Conservation (phyloP, 176 grass and related monocot genomes). For the Saccharum spontaneum region DNA sequence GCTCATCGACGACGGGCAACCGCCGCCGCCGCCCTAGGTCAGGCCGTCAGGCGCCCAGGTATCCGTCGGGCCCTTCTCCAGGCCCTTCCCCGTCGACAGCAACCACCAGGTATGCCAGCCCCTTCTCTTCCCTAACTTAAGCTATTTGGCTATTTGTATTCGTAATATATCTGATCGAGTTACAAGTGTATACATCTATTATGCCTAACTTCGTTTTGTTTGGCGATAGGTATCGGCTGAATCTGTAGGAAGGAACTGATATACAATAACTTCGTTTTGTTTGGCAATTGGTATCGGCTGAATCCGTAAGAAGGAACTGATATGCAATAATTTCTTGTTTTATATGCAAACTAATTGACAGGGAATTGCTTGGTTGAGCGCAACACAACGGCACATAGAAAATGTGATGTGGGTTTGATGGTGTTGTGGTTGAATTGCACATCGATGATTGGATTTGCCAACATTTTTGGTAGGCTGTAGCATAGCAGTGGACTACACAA, state of each 20-base stretch:
- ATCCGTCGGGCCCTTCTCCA: background rate
- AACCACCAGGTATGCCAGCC: background rate
- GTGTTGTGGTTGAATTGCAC: background rate
- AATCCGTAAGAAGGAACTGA: background rate
- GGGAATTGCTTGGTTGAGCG: background rate
- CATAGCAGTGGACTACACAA: background rate
- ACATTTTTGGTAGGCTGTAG: background rate
- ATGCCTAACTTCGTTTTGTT: background rate
- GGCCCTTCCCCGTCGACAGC: background rate
- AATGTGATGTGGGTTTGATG: background rate
- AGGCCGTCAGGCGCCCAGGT: background rate
- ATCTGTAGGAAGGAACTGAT: background rate
- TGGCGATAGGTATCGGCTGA: background rate
- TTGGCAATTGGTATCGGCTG: background rate
- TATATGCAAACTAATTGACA: background rate
- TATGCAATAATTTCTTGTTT: background rate
- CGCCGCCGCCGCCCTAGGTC: background rate
- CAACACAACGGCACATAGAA: background rate
- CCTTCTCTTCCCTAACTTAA: background rate
- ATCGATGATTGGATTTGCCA: background rate
- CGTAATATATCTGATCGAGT: background rate
- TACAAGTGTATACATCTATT: background rate
- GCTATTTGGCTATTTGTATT: background rate
- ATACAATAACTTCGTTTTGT: background rate
- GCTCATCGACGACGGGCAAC: background rate